Evolutionary conservation across 805 yeast species (phyloP), one percentile per base, ranked within the genome.

Genomic region (Candida tammaniensis): DNA sequence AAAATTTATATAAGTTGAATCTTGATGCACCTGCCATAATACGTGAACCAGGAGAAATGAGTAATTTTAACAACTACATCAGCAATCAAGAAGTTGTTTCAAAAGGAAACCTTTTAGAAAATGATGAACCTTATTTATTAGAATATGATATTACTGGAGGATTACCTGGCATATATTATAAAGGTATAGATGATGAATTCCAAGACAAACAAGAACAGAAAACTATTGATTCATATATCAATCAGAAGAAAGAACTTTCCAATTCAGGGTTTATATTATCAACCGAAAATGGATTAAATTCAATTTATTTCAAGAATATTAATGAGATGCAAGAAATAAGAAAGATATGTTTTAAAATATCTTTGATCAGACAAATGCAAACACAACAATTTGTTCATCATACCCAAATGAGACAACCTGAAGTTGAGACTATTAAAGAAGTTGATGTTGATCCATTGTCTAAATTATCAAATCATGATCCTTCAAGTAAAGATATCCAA

Each of bases 101-200:
- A 0, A 70, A 72, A 30, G 64, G 68, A 44, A 72, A 66, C 48
- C 62, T 55, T 17, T 51, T 62, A 43, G 86, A 77, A 31, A 67
- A 68, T 30, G 82, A 79, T 46, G 80, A 78, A 45, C 75, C 83
- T 17, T 76, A 80, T 44, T 57, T 86, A 29, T 68, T 85, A 19
- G 98, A 93, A 54, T 93, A 91, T 55, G 96, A 89, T 44, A 75
- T 85, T 5, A 65, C 77, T 2, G 88, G 94, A 28, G 88, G 88
- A 0, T 53, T 88, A 6, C 98, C 98, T 0, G 74, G 78, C 0
- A 49, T 85, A 2, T 49, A 50, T 3, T 80, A 76, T 45, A 46
- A 50, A 12, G 89, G 88, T 11, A 34, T 74, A 1, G 72, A 70
- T 35, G 59, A 61, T 32, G 52, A 46, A 4, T 65, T 70, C 10